phyloP scores from a whole-genome alignment of 2,329 filamentous ascomycete species.

The Penicillium palitans region DNA sequence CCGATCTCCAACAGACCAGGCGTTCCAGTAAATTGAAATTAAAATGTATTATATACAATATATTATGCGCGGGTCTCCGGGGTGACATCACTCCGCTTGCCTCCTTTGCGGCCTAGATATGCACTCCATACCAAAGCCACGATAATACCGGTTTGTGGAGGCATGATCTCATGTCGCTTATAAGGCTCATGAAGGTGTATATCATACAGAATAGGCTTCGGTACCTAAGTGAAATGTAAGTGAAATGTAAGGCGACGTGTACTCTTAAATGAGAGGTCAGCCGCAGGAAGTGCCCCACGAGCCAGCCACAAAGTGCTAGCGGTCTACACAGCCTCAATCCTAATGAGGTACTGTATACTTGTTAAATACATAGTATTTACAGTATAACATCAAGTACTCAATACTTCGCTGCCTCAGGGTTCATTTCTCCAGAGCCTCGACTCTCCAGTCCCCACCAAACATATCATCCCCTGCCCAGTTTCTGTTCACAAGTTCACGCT shows the following conservation, averaged over 20 bases:
- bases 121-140: neutral
- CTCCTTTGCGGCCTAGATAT: neutral
- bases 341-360: conserved; percentile 18
- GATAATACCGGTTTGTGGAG: neutral
- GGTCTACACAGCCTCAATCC: conserved; percentile 29
- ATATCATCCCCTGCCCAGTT: conserved; percentile 12
- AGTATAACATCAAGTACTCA: conserved; percentile 4
- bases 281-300: conserved; percentile 16
- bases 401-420: conserved; percentile 19
- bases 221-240: neutral
- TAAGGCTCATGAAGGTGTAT: neutral
- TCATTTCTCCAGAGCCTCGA: conserved; percentile 28
- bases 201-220: neutral
- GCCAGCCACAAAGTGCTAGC: conserved; percentile 24
- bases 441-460: conserved; percentile 14
- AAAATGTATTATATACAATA: neutral
- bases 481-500: neutral
- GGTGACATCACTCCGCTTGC: conserved; percentile 8
- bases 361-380: rapidly evolving
- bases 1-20: neutral
- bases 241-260: conserved; percentile 5
- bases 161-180: neutral
- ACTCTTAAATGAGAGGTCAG: conserved; percentile 2
- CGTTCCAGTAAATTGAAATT: neutral
- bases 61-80: neutral